Base-by-base conservation (phyloP, 2,329 filamentous ascomycete species). In the Alternaria sp. region DNA sequence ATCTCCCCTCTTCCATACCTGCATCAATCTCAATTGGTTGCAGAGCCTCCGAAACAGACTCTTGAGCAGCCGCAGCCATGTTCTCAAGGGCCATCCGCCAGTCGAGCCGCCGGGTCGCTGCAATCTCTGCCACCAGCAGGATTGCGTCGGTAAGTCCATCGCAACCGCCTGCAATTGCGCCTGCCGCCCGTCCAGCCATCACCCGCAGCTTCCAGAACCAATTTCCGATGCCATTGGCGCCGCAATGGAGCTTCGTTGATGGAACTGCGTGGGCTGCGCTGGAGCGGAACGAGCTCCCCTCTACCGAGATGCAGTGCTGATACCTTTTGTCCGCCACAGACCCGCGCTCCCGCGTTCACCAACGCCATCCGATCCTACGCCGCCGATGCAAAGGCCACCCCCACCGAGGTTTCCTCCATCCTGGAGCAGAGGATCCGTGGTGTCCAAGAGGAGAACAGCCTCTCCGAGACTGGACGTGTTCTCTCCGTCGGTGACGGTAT, bases 401-500 rank as follows among this genome's bases (percentile, higher is more conserved):
- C 95, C 75, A 99, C 94, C 77, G 95, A 99, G 87, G 94, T 98
- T 77, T 98, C 95, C 74, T 97, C 94, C 75, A 98, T 99, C 83
- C 91, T 99, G 80, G 95, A 98, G 87, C 94, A 98, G 88, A 89
- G 93, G 84, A 99, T 99, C 79, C 92, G 95, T 80, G 95, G 95
- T 86, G 92, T 98, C 73, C 91, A 96, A 84, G 95, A 98, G 85
- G 95, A 98, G 86, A 86, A 92, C 80, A 88, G 88, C 81, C 91
- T 99, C 77, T 93, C 95, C 82, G 95, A 99, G 90, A 99, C 95
- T 80, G 95, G 95, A 80, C 93, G 94, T 85, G 95, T 99, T 79
- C 90, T 99, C 77, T 97, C 93, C 79, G 93, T 99, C 82, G 94
- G 95, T 95, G 95, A 99, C 86, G 95, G 95, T 96, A 99, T 99